Conservation (phyloP, 345 rosid genomes). For the Rhodamnia argentea region DNA sequence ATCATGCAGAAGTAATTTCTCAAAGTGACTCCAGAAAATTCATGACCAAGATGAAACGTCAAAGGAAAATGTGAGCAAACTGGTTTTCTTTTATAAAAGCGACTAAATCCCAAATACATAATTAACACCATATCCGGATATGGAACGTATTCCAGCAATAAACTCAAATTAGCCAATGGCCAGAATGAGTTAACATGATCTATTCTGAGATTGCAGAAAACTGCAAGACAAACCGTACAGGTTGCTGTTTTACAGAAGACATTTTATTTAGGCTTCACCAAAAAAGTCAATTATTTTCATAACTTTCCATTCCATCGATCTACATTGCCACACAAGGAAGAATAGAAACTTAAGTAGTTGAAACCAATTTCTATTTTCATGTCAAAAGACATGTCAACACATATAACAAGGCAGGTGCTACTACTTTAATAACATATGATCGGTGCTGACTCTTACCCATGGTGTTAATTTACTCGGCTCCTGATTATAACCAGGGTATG, state of each 20-base stretch:
- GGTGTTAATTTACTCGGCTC: slow-evolving; percentile 52
- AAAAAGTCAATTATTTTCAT: not conserved
- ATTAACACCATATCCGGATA: not conserved
- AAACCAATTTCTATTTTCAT: not conserved
- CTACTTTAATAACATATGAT: not conserved
- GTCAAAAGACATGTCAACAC: not conserved
- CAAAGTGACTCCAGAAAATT: not conserved
- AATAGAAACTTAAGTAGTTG: not conserved
- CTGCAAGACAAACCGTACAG: not conserved
- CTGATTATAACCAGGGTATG: slow-evolving; percentile 52
- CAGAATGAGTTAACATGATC: not conserved
- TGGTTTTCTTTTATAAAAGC: not conserved
- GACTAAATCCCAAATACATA: not conserved
- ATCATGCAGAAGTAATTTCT: not conserved
- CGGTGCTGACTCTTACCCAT: slow-evolving; percentile 37
- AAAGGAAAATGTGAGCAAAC: not conserved
- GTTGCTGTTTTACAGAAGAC: not conserved
- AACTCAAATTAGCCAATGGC: not conserved
- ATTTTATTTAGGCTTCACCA: not conserved
- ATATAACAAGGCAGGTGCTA: not conserved
- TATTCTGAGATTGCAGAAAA: not conserved
- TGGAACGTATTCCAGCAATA: not conserved
- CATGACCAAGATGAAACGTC: not conserved
- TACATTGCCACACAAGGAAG: not conserved
- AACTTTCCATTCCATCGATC: not conserved